Evolutionary conservation across 768 basidiomycete species (phyloP), one percentile per base, ranked within the genome.

Genomic region (Sarcodon sp.): DNA sequence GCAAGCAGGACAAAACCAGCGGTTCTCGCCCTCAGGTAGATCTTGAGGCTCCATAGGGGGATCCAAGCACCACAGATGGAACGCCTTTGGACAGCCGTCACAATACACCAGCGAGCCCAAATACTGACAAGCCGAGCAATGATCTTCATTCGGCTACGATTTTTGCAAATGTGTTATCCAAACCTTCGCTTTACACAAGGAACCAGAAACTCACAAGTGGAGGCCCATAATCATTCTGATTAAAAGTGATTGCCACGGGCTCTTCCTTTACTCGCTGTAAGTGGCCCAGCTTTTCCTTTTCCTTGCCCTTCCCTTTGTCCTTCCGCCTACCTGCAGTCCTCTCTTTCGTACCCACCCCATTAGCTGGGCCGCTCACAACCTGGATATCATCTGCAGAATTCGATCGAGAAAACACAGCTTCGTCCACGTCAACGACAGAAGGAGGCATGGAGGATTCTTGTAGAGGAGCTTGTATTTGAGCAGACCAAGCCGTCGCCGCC

Each of bases 31-130:
- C 65, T 88, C 86, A 10, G 87, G 85, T 41, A 96, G 78, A 63
- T 96, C 90, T 52, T 84, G 73, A 44, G 80, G 70, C 52, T 92
- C 87, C 70, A 97, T 77, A 16, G 96, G 96, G 47, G 96, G 96
- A 63, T 99, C 87, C 54, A 99, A 74, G 64, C 96, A 99, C 77
- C 86, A 83, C 51, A 98, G 80, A 66, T 99, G 96, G 64, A 96
- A 99, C 6, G 92, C 90, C 53, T 85, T 71, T 34, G 94, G 89
- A 62, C 96, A 99, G 15, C 93, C 92, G 63, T 98, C 96, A 64
- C 96, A 99, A 62, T 96, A 98, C 15, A 99, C 78, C 51, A 98
- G 73, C 39, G 85, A 77, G 44, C 94, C 94, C 54, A 71, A 58
- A 9, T 83, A 87, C 56, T 82, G 80, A 62, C 87, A 90, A 13